Evolutionary conservation across 345 rosid species (phyloP).

Genomic region (Litchi chinensis): DNA sequence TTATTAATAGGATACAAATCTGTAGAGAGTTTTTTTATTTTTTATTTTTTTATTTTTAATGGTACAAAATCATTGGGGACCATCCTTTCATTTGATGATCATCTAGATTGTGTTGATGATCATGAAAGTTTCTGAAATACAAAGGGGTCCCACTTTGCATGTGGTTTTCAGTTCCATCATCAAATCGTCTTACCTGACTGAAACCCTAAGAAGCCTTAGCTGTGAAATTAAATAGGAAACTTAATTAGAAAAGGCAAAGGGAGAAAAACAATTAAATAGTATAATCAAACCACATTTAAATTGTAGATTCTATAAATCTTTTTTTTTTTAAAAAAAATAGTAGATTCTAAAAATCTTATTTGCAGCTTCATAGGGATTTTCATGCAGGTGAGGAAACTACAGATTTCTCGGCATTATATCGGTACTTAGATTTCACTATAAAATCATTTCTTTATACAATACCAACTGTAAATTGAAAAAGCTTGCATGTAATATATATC

Average conservation of each 20-base stretch:
- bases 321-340: constrained; percentile 16
- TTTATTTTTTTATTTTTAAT: too few relatives aligned
- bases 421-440: neutral
- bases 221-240: constrained; percentile 24
- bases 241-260: neutral
- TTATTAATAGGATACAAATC: neutral
- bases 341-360: constrained; percentile 50
- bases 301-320: constrained; percentile 48
- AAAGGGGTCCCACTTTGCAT: constrained; percentile 25
- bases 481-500: neutral
- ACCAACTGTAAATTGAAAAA: neutral
- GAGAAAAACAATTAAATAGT: constrained; percentile 1
- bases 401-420: constrained; percentile 25
- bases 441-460: neutral
- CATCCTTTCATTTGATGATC: neutral
- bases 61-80: neutral
- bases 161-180: constrained; percentile 20
- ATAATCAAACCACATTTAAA: constrained; percentile 28
- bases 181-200: constrained; percentile 19
- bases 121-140: neutral
- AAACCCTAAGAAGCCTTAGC: constrained; percentile 24
- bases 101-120: constrained; percentile 17
- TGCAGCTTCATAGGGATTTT: constrained; percentile 34
- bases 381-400: neutral
- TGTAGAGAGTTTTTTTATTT: neutral